Evolutionary conservation across 345 rosid genomes (phyloP), one percentile per base, ranked within the genome.

Genomic region (Eucalyptus regnans): DNA sequence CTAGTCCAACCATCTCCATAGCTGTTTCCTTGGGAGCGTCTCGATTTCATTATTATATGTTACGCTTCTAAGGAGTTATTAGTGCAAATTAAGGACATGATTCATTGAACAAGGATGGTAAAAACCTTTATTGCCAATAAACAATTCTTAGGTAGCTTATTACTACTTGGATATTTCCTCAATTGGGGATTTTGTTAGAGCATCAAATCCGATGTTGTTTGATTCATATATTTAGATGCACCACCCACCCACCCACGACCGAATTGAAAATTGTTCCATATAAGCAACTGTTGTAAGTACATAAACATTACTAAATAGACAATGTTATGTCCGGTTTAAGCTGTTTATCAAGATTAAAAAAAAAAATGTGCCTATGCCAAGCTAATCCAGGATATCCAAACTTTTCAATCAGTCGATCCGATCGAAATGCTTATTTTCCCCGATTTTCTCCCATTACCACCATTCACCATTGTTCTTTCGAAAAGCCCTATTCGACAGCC

Each of bases 391-490:
- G 14, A 41, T 10, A 11, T 76, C 29, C 48, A 41, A 41, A 76
- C 83, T 76, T 41, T 71, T 76, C 83, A 20, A 76, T 20, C 11
- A 7, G 48, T 20, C 3, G 9, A 76, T 76, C 14, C 23, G 3
- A 76, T 41, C 2, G 3, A 76, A 76, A 41, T 37, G 27, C 5
- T 76, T 41, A 9, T 76, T 76, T 41, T 41, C 1, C 48, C 15
- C 8, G 1, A 11, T 76, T 1, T 0, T 37, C 7, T 0, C 15
- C 3, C 3, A 5, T 37, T 0, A 76, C 15, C 15, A 41, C 15
- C 5, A 5, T 41, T 76, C 14, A 20, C 15, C 8, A 20, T 2
- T 1, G 15, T 37, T 37, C 5, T 22, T 76, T 76, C 1, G 5
- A 76, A 20, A 76, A 37, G 46, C 48, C 83, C 48, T 20, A 20